Evolutionary conservation across 2,329 filamentous ascomycete species (phyloP).

Genomic region (Intubia oerlemansii): DNA sequence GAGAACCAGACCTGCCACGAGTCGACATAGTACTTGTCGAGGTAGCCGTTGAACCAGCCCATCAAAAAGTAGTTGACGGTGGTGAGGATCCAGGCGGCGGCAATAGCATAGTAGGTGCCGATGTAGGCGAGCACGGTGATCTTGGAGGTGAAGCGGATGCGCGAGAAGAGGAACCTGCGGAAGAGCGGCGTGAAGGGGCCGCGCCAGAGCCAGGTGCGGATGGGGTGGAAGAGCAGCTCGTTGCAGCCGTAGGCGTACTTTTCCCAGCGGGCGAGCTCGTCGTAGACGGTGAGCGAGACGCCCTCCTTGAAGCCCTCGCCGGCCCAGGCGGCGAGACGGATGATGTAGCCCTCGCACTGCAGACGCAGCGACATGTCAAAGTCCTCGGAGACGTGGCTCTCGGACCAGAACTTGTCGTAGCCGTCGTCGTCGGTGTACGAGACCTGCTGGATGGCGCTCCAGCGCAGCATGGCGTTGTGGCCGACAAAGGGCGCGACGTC

Average conservation of each 20-base stretch:
- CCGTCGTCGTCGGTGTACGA: constrained; percentile 48
- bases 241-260: constrained; percentile 76
- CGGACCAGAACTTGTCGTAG: constrained; percentile 65
- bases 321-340: constrained; percentile 51
- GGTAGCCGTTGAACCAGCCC: constrained; percentile 55
- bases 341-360: constrained; percentile 50
- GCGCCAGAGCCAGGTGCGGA: constrained; percentile 48
- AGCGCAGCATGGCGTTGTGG: constrained; percentile 59
- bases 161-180: constrained; percentile 48
- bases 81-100: constrained; percentile 54
- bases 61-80: constrained; percentile 54
- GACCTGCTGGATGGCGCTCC: constrained; percentile 55
- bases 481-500: constrained; percentile 63
- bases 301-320: constrained; percentile 66
- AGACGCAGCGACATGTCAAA: constrained; percentile 66
- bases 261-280: constrained; percentile 69
- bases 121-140: constrained; percentile 59
- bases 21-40: constrained; percentile 65
- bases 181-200: constrained; percentile 68
- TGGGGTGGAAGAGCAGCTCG: constrained; percentile 61
- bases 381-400: constrained; percentile 60
- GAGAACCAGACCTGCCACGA: constrained; percentile 65
- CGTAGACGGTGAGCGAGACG: constrained; percentile 66
- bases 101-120: constrained; percentile 63
- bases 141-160: constrained; percentile 56